Evolutionary conservation across 164 flowering plant genomes (phyloP).

Genomic region (Aristolochia fimbriata): DNA sequence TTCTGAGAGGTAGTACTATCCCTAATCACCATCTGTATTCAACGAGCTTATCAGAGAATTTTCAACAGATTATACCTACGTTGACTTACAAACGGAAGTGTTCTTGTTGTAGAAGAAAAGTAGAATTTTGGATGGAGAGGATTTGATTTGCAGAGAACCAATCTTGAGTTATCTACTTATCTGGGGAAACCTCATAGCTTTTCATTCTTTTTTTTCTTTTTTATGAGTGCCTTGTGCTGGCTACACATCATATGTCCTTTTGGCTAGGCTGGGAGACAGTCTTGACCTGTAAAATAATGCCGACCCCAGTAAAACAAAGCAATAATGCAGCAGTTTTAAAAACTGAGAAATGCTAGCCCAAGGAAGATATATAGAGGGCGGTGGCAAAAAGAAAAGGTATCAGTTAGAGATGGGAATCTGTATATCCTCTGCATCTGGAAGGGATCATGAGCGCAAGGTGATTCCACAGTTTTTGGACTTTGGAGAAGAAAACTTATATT

Average conservation of each 20-base stretch:
- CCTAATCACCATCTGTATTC: no score
- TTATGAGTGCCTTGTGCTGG: not conserved
- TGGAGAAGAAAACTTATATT: slow-evolving; percentile 10
- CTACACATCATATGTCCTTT: slow-evolving; percentile 5
- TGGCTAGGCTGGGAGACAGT: slow-evolving; percentile 3
- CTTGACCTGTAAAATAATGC: not conserved
- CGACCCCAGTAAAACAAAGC: not conserved
- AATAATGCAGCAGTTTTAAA: not conserved
- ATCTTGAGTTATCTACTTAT: no score
- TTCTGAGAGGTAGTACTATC: no score
- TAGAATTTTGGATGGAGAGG: no score
- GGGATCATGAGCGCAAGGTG: slow-evolving; percentile 28
- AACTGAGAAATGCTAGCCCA: not conserved
- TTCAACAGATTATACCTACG: no score
- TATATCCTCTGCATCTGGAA: slow-evolving; percentile 40
- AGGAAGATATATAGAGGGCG: not conserved
- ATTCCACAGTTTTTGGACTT: slow-evolving; percentile 25
- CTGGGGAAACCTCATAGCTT: no score
- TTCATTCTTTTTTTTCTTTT: no score
- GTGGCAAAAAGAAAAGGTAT: slow-evolving; percentile 1
- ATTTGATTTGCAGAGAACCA: no score
- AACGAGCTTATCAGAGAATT: no score
- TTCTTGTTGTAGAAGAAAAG: no score
- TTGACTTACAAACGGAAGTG: no score
- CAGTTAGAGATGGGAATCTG: slow-evolving; percentile 53